phyloP scores from a whole-genome alignment of 176 grass and related monocot genomes.

The Melocanna baccifera region DNA sequence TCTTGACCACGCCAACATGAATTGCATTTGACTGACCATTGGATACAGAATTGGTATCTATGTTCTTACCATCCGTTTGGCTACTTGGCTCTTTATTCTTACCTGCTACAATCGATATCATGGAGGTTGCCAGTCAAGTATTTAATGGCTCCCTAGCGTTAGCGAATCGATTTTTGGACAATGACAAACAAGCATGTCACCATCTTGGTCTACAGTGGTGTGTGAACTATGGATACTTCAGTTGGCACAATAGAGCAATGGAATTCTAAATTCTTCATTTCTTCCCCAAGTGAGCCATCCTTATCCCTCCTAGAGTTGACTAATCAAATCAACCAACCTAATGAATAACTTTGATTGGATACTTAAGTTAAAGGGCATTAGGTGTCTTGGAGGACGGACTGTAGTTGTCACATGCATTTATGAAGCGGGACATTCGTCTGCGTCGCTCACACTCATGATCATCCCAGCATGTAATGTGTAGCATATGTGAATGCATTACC shows the following conservation, averaged over 20 bases:
- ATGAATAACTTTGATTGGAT: not conserved
- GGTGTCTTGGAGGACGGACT: not conserved
- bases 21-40: not conserved
- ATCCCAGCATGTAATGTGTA: not conserved
- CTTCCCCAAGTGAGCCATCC: not conserved
- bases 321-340: not conserved
- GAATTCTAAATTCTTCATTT: not conserved
- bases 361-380: not conserved
- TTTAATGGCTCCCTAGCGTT: not conserved
- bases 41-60: not conserved
- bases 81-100: not conserved
- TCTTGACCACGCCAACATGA: not conserved
- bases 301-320: slow-evolving; percentile 7
- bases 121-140: not conserved
- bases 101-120: not conserved
- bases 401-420: not conserved
- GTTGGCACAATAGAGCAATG: not conserved
- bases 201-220: not conserved
- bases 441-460: not conserved
- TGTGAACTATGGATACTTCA: not conserved
- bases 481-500: not conserved
- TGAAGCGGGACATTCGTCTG: slow-evolving; percentile 8
- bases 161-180: too few species aligned
- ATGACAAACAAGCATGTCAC: not conserved
- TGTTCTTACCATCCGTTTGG: not conserved